A percentile compares a stretch with the other conserved stretches of the same genome.
phyloP scores from a whole-genome alignment of 2,329 filamentous ascomycete species.

The Eutypella sp. region DNA sequence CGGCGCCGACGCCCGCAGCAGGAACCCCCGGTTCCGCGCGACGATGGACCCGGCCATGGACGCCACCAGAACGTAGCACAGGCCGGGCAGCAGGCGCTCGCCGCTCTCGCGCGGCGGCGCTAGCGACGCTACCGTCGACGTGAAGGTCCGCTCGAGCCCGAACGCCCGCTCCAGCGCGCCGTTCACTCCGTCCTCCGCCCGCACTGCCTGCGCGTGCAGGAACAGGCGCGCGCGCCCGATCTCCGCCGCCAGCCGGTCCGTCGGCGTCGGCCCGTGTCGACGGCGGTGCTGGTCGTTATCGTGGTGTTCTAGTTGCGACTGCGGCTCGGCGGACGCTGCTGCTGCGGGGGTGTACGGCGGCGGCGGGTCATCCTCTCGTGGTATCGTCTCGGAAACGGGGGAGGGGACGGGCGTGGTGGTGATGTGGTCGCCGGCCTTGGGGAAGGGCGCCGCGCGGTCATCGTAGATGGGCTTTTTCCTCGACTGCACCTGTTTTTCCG shows the following conservation, averaged over 20 bases:
- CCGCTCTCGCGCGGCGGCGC: constrained; percentile 80
- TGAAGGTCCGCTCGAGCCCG: constrained; percentile 82
- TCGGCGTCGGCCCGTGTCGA: constrained; percentile 64
- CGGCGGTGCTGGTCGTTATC: constrained; percentile 25
- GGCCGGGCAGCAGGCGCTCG: constrained; percentile 84
- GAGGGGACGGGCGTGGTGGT: constrained; percentile 21
- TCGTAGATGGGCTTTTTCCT: constrained; percentile 76
- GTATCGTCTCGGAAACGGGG: constrained; percentile 28
- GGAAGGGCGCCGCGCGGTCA: constrained; percentile 47
- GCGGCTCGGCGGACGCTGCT: constrained; percentile 12
- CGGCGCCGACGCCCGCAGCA: constrained; percentile 73
- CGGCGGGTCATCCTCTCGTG: constrained; percentile 10
- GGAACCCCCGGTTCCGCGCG: constrained; percentile 77
- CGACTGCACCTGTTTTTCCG: constrained; percentile 22
- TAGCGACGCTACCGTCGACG: constrained; percentile 79
- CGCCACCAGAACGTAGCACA: constrained; percentile 87
- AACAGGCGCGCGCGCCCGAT: constrained; percentile 76
- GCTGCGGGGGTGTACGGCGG: constrained; percentile 17
- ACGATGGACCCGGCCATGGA: constrained; percentile 94
- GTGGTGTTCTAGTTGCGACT: too few relatives aligned
- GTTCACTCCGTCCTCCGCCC: constrained; percentile 80
- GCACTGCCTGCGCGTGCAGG: constrained; percentile 69
- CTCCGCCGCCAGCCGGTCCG: constrained; percentile 80
- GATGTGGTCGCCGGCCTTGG: constrained; percentile 8
- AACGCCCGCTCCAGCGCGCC: constrained; percentile 74